Evolutionary conservation across 2,329 filamentous ascomycete species (phyloP).

Genomic region (Apiospora marii): DNA sequence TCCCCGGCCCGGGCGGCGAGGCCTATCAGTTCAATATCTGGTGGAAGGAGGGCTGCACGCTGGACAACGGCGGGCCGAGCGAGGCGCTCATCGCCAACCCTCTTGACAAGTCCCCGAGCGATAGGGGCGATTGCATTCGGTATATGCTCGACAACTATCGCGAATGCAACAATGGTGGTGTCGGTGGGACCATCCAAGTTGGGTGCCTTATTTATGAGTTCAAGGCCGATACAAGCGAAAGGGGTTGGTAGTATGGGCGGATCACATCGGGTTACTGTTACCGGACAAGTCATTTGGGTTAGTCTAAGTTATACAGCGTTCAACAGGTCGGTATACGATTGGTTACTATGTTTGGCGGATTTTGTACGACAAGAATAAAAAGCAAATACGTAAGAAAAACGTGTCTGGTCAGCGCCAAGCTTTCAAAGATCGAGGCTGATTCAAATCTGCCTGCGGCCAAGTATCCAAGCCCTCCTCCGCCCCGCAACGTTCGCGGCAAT

Average conservation of each 20-base stretch:
- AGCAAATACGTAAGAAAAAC: too few species aligned
- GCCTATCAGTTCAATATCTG: background rate
- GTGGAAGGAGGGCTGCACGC: conserved; percentile 5
- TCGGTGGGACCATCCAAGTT: background rate
- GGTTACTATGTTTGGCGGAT: too few species aligned
- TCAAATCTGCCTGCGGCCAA: too few species aligned
- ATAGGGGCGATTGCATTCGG: background rate
- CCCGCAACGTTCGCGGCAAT: too few species aligned
- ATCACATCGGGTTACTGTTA: too few species aligned
- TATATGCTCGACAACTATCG: background rate
- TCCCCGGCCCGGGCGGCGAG: background rate
- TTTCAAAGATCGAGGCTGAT: too few species aligned
- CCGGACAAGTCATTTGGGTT: too few species aligned
- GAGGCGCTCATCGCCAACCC: background rate
- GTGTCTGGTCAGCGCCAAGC: too few species aligned
- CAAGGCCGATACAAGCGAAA: background rate
- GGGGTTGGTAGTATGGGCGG: background rate
- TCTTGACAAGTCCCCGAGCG: background rate
- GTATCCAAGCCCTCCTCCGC: too few species aligned
- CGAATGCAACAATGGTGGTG: background rate
- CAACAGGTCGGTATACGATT: too few species aligned
- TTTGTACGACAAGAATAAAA: too few species aligned
- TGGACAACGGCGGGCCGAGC: background rate
- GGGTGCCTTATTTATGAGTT: background rate
- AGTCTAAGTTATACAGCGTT: too few species aligned